Evolutionary conservation across 148 eudicot genomes (phyloP).

Genomic region (Rhododendron ovatum): DNA sequence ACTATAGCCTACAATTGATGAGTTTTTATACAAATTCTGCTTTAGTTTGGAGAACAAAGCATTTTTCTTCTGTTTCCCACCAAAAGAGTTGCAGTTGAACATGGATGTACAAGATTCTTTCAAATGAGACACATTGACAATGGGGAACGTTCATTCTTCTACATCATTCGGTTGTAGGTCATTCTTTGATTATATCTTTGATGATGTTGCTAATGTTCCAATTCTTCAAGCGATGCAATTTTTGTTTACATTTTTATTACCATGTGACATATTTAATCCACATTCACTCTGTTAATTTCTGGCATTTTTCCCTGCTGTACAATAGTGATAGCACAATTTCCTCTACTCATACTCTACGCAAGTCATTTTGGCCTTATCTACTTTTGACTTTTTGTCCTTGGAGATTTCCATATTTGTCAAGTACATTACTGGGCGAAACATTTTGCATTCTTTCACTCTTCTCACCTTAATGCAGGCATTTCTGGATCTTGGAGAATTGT

Average conservation of each 20-base stretch:
- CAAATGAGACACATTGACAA: background rate
- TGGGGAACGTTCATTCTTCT: background rate
- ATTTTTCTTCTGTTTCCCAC: background rate
- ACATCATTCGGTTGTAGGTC: background rate
- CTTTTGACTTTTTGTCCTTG: background rate
- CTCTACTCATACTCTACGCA: background rate
- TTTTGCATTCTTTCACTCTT: constrained; percentile 9
- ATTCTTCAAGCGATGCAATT: background rate
- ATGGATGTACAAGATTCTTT: background rate
- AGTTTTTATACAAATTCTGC: background rate
- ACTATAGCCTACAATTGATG: background rate
- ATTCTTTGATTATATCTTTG: background rate
- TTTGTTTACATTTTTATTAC: background rate
- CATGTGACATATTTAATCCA: background rate
- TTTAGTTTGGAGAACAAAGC: background rate
- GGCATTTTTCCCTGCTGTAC: background rate
- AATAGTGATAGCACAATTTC: background rate
- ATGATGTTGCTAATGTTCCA: background rate
- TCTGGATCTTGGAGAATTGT: constrained; percentile 85
- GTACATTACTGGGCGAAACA: background rate
- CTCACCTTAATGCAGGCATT: constrained; percentile 55
- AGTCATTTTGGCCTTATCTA: background rate
- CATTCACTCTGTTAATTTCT: background rate
- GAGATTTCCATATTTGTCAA: background rate
- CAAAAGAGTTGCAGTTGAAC: background rate